phyloP scores from a whole-genome alignment of 2,329 filamentous ascomycete genomes.

The Colletotrichum echinochloae region DNA sequence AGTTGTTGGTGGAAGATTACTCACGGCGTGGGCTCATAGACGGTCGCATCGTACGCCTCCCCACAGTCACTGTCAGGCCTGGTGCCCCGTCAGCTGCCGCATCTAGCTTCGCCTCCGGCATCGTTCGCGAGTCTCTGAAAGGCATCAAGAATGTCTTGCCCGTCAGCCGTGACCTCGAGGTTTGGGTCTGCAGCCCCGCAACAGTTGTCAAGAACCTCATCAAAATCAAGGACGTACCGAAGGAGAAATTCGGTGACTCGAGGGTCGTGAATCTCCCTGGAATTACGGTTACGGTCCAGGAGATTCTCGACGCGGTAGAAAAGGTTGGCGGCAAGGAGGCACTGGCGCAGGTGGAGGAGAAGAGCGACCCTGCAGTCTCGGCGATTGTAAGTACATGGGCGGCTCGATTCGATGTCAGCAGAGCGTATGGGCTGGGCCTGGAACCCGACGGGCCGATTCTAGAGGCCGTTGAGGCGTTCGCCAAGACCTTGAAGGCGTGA shows the following conservation, averaged over 20 bases:
- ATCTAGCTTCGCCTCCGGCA: slow-evolving; percentile 70
- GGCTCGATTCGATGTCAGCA: slow-evolving; percentile 60
- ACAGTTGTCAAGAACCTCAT: slow-evolving; percentile 60
- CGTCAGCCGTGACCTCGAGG: slow-evolving; percentile 56
- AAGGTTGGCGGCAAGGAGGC: slow-evolving; percentile 61
- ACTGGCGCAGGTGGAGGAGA: slow-evolving; percentile 59
- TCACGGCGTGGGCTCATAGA: slow-evolving; percentile 66
- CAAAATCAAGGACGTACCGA: slow-evolving; percentile 55
- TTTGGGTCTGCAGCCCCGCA: slow-evolving; percentile 62
- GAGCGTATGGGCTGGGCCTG: slow-evolving; percentile 66
- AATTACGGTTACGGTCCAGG: slow-evolving; percentile 63
- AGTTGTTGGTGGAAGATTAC: slow-evolving; percentile 67
- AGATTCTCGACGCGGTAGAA: slow-evolving; percentile 64
- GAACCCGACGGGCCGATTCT: slow-evolving; percentile 52
- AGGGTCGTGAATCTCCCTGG: slow-evolving; percentile 66
- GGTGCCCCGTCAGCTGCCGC: slow-evolving; percentile 72
- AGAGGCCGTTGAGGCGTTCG: slow-evolving; percentile 30
- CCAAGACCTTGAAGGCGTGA: slow-evolving; percentile 27
- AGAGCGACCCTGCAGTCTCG: slow-evolving; percentile 58
- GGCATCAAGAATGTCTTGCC: slow-evolving; percentile 59
- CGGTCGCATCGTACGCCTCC: slow-evolving; percentile 68
- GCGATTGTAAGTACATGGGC: slow-evolving; percentile 67
- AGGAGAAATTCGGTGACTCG: slow-evolving; percentile 53
- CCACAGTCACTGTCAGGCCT: slow-evolving; percentile 70
- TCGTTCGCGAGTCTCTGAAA: slow-evolving; percentile 70